Conservation (phyloP, 495 filamentous ascomycete species). For the Cryomyces antarcticus region DNA sequence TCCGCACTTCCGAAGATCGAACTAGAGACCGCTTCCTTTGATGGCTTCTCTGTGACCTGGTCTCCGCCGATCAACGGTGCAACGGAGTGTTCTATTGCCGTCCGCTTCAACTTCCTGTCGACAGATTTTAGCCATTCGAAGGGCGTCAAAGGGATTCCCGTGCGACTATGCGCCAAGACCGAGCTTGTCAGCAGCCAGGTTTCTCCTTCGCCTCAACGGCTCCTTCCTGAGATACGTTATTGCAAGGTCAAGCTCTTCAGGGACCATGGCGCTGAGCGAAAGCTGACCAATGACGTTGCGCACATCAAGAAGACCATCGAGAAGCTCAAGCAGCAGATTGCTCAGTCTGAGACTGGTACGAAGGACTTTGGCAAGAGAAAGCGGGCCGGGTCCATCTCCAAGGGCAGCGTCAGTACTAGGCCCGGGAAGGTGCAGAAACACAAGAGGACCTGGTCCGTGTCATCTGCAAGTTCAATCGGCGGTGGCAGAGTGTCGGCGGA, state of each 20-base stretch:
- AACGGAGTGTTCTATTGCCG: constrained; percentile 59
- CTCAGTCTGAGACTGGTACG: constrained; percentile 70
- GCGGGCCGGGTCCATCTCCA: constrained; percentile 35
- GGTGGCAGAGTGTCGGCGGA: constrained; percentile 38
- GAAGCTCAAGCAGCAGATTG: constrained; percentile 79
- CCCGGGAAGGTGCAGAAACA: constrained; percentile 71
- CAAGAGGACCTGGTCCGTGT: constrained; percentile 89
- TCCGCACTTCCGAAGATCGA: constrained; percentile 53
- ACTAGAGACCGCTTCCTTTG: constrained; percentile 66
- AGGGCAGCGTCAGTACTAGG: constrained; percentile 27
- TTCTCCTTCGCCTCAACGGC: constrained; percentile 20
- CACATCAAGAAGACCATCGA: constrained; percentile 89
- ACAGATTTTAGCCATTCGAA: constrained; percentile 98
- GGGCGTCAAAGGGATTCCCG: constrained; percentile 89
- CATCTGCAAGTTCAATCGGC: constrained; percentile 55
- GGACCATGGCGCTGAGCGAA: constrained; percentile 90
- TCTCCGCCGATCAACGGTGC: constrained; percentile 39
- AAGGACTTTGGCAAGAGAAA: constrained; percentile 82
- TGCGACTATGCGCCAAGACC: constrained; percentile 80
- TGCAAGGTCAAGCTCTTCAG: constrained; percentile 95
- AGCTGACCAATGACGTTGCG: constrained; percentile 80
- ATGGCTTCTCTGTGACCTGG: constrained; percentile 85
- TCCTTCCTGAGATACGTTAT: constrained; percentile 55
- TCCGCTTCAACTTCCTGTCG: constrained; percentile 94
- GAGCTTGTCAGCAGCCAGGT: constrained; percentile 26